Base-by-base conservation (phyloP, 306 rosid genomes). In the Styphnolobium japonicum region DNA sequence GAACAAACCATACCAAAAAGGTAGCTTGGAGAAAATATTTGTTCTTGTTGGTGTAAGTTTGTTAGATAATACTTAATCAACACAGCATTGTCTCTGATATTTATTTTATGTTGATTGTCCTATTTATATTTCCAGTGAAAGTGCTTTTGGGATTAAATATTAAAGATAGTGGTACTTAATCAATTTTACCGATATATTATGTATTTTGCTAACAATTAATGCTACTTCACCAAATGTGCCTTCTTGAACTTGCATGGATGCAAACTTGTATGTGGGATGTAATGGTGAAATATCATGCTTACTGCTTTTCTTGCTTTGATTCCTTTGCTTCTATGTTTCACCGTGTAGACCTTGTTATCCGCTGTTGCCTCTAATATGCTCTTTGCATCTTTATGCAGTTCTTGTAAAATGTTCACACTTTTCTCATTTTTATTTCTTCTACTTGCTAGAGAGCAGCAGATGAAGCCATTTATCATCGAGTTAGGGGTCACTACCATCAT, bases 401-500 rank as follows among this genome's bases (percentile, higher is more conserved):
- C 36, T 31, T 31, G 9, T 61, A 7, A 37, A 80, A 64, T 51
- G n/a, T 11, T 70, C 15, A n/a, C 75, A 80, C 40, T 70, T 53
- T 65, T 81, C 69, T 77, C 19, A 83, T 64, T 21, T 45, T 73
- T 23, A 31, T 48, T 68, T 86, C 56, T 80, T 78, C 65, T 81
- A 71, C 37, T 72, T 77, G 15, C 73, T 74, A 96, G 99, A 91
- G 98, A 85, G 82, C 77, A 7, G 90, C 83, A 39, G 96, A 89
- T 76, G 99, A 90, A 88, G 91, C 94, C 19, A 46, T 90, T 87
- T 66, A 80, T 23, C 97, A 88, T 88, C 80, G 21, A 71, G 97
- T 64, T 65, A 77, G 75, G 87, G 99, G 99, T 80, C 96, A 82
- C 83, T 85, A 84, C 80, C 94, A 86, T 82, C 99, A 96, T 85